A percentile compares a stretch with the other conserved stretches of the same genome.
These are phyloP conservation scores for Penicillium nordicum DNA, from an alignment of 2,329 filamentous ascomycete species.

Conservation along the genomic window DNA sequence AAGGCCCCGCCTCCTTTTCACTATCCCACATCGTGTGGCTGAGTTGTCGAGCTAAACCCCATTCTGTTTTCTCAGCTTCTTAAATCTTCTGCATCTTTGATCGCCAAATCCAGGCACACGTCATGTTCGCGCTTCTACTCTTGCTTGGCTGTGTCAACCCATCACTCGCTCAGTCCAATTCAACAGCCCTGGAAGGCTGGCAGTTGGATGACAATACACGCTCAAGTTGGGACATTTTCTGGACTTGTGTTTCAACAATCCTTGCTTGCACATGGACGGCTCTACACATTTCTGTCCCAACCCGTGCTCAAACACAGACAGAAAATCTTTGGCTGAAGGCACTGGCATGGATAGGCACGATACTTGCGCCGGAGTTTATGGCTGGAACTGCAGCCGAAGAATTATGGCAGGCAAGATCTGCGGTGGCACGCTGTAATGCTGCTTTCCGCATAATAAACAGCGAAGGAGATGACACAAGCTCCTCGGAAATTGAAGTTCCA, in stretches of 20 bases:
- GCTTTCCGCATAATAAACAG: background rate
- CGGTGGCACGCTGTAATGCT: background rate
- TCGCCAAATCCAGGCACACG: background rate
- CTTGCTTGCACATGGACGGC: slow-evolving; percentile 18
- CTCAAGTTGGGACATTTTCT: slow-evolving; percentile 18
- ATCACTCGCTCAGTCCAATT: slow-evolving; percentile 1
- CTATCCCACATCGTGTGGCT: background rate
- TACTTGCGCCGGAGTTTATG: slow-evolving; percentile 10
- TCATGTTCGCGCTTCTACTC: background rate
- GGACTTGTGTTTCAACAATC: slow-evolving; percentile 16
- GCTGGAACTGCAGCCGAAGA: background rate
- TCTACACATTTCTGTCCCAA: slow-evolving; percentile 11
- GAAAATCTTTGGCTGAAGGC: background rate
- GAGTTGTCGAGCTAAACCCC: background rate
- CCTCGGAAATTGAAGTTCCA: background rate
- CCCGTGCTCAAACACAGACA: background rate
- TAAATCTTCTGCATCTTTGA: background rate
- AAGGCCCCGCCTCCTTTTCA: background rate
- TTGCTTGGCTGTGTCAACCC: background rate
- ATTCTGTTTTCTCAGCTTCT: background rate
- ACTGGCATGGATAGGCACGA: background rate
- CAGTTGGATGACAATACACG: slow-evolving; percentile 10
- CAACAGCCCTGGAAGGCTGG: slow-evolving; percentile 9
- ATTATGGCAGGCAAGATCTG: background rate
- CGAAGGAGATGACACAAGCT: background rate